phyloP scores from a whole-genome alignment of 208 protist genomes.

The Naegleria lovaniensis region DNA sequence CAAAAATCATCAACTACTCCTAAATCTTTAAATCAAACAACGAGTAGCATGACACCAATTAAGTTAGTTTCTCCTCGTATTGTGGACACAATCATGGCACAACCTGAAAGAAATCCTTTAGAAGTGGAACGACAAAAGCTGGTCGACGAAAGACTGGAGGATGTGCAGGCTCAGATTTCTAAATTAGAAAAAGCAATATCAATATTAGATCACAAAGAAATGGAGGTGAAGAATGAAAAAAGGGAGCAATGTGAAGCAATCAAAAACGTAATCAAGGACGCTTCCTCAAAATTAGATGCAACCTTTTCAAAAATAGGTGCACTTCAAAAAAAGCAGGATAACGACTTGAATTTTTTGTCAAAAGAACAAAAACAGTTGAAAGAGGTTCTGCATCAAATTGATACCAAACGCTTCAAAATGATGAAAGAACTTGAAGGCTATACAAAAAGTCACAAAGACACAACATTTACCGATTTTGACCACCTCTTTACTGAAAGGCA shows the following conservation, averaged over 20 bases:
- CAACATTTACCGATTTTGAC: background rate
- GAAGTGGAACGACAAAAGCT: background rate
- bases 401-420: background rate
- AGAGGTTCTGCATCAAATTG: background rate
- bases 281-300: background rate
- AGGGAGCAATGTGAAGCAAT: background rate
- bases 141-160: background rate
- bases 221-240: background rate
- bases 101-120: background rate
- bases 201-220: background rate
- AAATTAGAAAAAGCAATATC: background rate
- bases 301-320: background rate
- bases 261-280: background rate
- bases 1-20: background rate
- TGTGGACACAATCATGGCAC: background rate
- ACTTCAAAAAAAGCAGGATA: background rate
- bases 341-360: background rate
- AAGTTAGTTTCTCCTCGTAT: no score
- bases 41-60: no score
- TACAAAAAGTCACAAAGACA: background rate
- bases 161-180: background rate
- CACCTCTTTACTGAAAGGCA: background rate
- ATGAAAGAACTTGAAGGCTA: background rate
- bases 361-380: background rate
- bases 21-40: background rate